Evolutionary conservation across 345 rosid genomes (phyloP).

Genomic region (Boechera stricta): DNA sequence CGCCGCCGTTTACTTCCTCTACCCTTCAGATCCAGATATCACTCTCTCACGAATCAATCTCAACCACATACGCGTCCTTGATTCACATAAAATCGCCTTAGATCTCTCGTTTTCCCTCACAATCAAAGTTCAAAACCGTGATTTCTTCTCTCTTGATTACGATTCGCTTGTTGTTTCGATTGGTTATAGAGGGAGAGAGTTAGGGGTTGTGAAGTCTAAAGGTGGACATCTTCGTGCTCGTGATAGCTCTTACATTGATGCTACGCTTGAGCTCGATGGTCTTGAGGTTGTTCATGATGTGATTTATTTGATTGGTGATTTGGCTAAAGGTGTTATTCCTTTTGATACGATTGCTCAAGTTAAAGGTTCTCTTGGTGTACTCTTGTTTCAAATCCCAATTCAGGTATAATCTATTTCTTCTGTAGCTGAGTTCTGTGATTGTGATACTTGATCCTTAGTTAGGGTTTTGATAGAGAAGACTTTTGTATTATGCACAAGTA

Average conservation of each 20-base stretch:
- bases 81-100: slow-evolving; percentile 55
- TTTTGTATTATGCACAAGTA: neutral
- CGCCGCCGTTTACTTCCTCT: slow-evolving; percentile 58
- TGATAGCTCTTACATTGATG: slow-evolving; percentile 67
- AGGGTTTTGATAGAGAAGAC: neutral
- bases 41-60: slow-evolving; percentile 59
- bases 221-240: slow-evolving; percentile 70
- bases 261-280: slow-evolving; percentile 79
- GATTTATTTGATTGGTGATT: slow-evolving; percentile 76
- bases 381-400: slow-evolving; percentile 67
- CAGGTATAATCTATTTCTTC: slow-evolving; percentile 42
- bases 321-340: slow-evolving; percentile 68
- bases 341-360: slow-evolving; percentile 66
- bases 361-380: slow-evolving; percentile 63
- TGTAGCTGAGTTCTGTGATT: neutral
- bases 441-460: too few species aligned
- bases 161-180: slow-evolving; percentile 64
- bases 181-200: slow-evolving; percentile 80
- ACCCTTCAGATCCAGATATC: slow-evolving; percentile 74
- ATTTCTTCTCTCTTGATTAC: slow-evolving; percentile 70
- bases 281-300: slow-evolving; percentile 71
- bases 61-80: slow-evolving; percentile 58
- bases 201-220: slow-evolving; percentile 63
- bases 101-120: slow-evolving; percentile 74
- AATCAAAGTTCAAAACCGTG: slow-evolving; percentile 64